These are phyloP conservation scores for Graphilbum ipis-grandicollis DNA, from an alignment of 2,329 filamentous ascomycete species.

Conservation along the genomic window DNA sequence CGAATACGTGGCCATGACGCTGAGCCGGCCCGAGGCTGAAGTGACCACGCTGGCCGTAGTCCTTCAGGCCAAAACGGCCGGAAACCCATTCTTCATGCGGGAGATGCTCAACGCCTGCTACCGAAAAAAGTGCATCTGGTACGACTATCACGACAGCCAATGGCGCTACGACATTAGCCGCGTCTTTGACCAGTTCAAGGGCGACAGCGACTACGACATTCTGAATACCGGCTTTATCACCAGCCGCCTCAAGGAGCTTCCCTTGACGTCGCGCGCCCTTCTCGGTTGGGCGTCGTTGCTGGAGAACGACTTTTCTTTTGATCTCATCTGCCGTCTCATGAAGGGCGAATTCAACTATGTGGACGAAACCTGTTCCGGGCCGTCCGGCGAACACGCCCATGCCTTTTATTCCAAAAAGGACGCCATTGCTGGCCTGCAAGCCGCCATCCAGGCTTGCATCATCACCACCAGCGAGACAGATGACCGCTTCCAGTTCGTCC, in stretches of 20 bases:
- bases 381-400: slow-evolving; percentile 17
- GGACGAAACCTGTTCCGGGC: slow-evolving; percentile 19
- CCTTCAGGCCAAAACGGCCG: slow-evolving; percentile 73
- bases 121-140: slow-evolving; percentile 76
- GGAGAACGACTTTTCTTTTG: slow-evolving; percentile 71
- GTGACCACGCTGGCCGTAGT: slow-evolving; percentile 65
- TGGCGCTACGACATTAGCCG: slow-evolving; percentile 80
- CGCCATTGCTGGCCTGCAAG: slow-evolving; percentile 63
- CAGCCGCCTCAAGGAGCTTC: slow-evolving; percentile 59
- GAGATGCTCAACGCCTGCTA: slow-evolving; percentile 83
- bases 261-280: slow-evolving; percentile 55
- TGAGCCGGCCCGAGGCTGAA: slow-evolving; percentile 56
- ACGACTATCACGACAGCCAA: slow-evolving; percentile 64
- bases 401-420: slow-evolving; percentile 45
- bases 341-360: slow-evolving; percentile 53
- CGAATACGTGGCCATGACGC: slow-evolving; percentile 64
- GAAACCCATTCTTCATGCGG: slow-evolving; percentile 80
- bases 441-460: slow-evolving; percentile 62
- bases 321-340: slow-evolving; percentile 59
- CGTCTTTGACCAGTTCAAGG: slow-evolving; percentile 71
- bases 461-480: slow-evolving; percentile 70
- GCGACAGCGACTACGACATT: slow-evolving; percentile 60
- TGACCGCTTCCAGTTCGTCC: slow-evolving; percentile 73
- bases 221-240: slow-evolving; percentile 72
- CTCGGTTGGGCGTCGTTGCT: slow-evolving; percentile 75